Percentiles rank a stretch among this genome's conserved stretches.
Evolutionary conservation across 768 basidiomycete genomes (phyloP).

Genomic region (Mycena filopes): DNA sequence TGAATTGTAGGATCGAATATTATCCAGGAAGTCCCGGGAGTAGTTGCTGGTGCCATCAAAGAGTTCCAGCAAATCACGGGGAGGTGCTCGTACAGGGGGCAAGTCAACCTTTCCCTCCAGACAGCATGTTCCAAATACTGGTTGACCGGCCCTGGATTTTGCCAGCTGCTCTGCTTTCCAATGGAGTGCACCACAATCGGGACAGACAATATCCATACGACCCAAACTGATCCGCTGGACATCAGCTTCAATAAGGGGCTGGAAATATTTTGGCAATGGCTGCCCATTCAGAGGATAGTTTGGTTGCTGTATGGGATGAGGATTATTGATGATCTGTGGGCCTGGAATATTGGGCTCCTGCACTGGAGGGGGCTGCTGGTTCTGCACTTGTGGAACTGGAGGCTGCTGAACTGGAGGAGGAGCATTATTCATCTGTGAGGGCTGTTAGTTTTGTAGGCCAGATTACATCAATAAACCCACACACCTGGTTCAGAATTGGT

Average conservation of each 20-base stretch:
- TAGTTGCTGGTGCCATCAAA: conserved; percentile 27
- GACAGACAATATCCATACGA: background rate
- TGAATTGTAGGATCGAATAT: conserved; percentile 48
- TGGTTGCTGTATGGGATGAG: background rate
- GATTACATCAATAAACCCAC: too few species aligned
- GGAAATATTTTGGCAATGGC: background rate
- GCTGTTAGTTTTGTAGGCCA: background rate
- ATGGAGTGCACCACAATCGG: background rate
- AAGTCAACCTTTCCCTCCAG: conserved; percentile 45
- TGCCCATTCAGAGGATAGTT: too few species aligned
- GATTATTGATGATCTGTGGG: too few species aligned
- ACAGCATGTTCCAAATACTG: conserved; percentile 50
- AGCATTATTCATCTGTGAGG: background rate
- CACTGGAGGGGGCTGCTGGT: too few species aligned
- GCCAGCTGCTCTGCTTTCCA: conserved; percentile 36
- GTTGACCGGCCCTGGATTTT: conserved; percentile 25
- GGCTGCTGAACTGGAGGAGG: background rate
- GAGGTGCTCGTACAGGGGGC: conserved; percentile 38
- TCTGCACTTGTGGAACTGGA: too few species aligned
- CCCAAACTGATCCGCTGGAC: conserved; percentile 19
- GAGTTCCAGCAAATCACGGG: conserved; percentile 34
- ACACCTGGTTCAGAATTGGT: background rate
- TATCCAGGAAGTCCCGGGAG: conserved; percentile 37
- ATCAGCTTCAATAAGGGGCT: background rate
- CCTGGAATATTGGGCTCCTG: background rate